Evolutionary conservation across 495 filamentous ascomycete species (phyloP).

Genomic region (Rusavskia elegans): DNA sequence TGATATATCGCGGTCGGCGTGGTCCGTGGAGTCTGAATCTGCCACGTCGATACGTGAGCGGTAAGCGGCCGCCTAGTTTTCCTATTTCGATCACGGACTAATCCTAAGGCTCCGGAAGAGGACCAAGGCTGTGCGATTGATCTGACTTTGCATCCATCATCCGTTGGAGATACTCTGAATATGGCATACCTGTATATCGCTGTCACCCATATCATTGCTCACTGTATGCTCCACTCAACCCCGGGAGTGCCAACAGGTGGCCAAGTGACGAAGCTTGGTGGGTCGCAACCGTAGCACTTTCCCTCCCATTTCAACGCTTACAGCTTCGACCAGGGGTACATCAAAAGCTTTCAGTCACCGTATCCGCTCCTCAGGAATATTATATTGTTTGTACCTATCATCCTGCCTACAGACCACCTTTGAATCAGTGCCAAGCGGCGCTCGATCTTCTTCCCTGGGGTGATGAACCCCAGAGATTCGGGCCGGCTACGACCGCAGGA

Average conservation of each 20-base stretch:
- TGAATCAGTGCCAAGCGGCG: neutral
- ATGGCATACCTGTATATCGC: neutral
- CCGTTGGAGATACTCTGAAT: neutral
- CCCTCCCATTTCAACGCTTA: neutral
- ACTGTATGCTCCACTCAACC: neutral
- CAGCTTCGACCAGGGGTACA: neutral
- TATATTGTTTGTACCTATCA: neutral
- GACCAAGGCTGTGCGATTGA: neutral
- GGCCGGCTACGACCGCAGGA: neutral
- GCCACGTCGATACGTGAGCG: neutral
- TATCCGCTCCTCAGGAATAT: neutral
- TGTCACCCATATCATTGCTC: neutral
- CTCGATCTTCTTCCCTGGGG: neutral
- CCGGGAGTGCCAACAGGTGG: neutral
- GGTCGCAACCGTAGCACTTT: neutral
- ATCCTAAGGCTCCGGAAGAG: neutral
- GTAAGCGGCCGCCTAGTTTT: neutral
- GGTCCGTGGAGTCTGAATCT: neutral
- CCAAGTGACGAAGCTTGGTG: neutral
- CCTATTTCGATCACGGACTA: neutral
- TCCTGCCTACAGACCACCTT: neutral
- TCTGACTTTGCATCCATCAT: neutral
- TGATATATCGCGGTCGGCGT: neutral
- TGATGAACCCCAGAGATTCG: neutral
- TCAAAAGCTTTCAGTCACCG: neutral